Base-by-base conservation (phyloP, 2,329 filamentous ascomycete genomes). In the Geosmithia flava region DNA sequence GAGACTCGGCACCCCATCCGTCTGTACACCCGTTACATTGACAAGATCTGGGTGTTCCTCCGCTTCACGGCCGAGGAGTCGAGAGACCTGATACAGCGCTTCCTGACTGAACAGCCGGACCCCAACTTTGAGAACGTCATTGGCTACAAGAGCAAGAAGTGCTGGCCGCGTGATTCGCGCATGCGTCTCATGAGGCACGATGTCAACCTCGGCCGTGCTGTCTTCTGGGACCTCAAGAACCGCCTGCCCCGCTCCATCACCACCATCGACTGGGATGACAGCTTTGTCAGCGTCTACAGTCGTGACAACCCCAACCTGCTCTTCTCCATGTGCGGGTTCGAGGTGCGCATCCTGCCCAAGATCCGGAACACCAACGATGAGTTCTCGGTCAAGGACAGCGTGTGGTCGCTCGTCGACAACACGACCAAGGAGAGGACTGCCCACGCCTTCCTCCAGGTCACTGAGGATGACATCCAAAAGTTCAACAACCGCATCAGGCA, bases 61-160 rank as follows among this genome's bases (percentile, higher is more conserved):
- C 79, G 93, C 47, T 98, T 98, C 64, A 84, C 79, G 3, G 90
- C 90, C 0, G 93, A 98, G 44, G 93, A 98, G 60, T 95, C 91
- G 3, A 78, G 93, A 52, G 93, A 98, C 58, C 74, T 98, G 44
- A 98, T 98, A 50, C 93, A 98, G 64, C 85, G 93, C 10, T 98
- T 97, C 75, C 73, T 98, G 55, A 98, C 94, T 0, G 94, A 98
- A 62, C 91, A 98, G 60, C 93, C 93, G 0, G 94, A 98, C 64
- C 93, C 93, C 2, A 98, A 98, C 62, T 98, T 98, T 55, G 93
- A 98, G 63, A 98, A 98, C 54, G 93, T 98, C 42, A 97, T 98
- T 57, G 93, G 93, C 0, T 98, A 97, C 67, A 90, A 87, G 71
- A 98, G 95, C 68, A 98, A 98, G 74, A 98, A 97, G 65, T 98